Percentiles rank a stretch among this genome's conserved stretches.
phyloP scores from a whole-genome alignment of 805 yeast species.

The Kuraishia borneana region DNA sequence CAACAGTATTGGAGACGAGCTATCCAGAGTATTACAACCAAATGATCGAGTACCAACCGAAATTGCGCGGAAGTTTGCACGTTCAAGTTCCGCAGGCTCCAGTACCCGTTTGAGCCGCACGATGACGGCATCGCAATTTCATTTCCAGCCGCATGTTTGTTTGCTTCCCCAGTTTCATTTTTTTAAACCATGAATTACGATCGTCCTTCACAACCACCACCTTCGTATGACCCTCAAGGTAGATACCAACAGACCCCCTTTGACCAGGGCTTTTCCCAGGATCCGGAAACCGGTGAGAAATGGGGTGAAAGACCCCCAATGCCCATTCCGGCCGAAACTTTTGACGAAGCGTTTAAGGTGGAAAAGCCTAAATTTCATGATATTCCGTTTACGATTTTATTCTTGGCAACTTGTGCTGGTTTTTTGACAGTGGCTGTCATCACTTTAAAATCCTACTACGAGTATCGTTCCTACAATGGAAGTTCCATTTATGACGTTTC shows the following conservation, averaged over 20 bases:
- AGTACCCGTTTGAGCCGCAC: too few relatives aligned
- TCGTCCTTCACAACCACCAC: too few relatives aligned
- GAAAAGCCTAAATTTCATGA: conserved; percentile 58
- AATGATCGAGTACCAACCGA: background rate
- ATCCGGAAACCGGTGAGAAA: background rate
- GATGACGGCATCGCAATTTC: too few relatives aligned
- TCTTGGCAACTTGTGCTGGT: conserved; percentile 38
- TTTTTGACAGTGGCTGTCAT: conserved; percentile 63
- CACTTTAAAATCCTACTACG: conserved; percentile 51
- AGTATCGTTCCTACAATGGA: conserved; percentile 45
- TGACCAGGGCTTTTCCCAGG: too few relatives aligned
- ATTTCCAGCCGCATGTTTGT: too few relatives aligned
- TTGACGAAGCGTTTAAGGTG: conserved; percentile 60
- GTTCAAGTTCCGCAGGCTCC: conserved; percentile 1
- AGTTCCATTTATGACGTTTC: conserved; percentile 46
- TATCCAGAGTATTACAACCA: conserved; percentile 34
- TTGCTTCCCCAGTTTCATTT: too few relatives aligned
- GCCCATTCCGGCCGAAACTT: conserved; percentile 26
- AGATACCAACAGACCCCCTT: too few relatives aligned
- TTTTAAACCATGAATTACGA: too few relatives aligned
- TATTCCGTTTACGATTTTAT: conserved; percentile 53
- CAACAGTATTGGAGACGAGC: conserved; percentile 60
- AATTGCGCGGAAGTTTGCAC: conserved; percentile 4
- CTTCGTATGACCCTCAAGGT: too few relatives aligned
- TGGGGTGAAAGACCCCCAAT: conserved; percentile 12